Evolutionary conservation across 306 rosid genomes (phyloP).

Genomic region (Datisca glomerata): DNA sequence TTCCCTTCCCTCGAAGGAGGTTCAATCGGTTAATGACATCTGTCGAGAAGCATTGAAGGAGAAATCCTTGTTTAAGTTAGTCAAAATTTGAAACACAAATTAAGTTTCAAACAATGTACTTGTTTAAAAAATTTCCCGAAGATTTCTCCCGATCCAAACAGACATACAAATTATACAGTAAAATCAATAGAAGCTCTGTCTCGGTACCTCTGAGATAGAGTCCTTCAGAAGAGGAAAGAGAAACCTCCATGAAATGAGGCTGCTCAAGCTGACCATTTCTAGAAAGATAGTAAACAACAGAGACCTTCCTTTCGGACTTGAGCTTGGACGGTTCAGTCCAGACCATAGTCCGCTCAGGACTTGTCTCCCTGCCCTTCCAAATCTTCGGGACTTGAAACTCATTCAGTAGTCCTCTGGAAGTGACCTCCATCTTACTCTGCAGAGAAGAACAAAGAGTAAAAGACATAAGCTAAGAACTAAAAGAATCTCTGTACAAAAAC

Average conservation of each 20-base stretch:
- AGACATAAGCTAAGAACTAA: too few relatives aligned
- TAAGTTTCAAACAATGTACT: too few relatives aligned
- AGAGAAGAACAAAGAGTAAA: background rate
- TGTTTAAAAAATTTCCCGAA: background rate
- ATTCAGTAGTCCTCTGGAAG: conserved; percentile 26
- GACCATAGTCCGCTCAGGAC: conserved; percentile 67
- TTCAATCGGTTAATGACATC: conserved; percentile 72
- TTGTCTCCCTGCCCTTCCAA: conserved; percentile 49
- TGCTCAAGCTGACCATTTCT: conserved; percentile 88
- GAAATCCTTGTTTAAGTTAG: background rate
- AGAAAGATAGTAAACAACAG: conserved; percentile 85
- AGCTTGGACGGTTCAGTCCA: conserved; percentile 74
- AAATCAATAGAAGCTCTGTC: background rate
- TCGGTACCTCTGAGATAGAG: conserved; percentile 68
- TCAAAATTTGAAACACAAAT: too few relatives aligned
- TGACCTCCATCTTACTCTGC: conserved; percentile 42
- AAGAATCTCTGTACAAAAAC: too few relatives aligned
- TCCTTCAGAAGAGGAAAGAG: conserved; percentile 79
- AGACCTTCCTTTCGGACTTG: conserved; percentile 28
- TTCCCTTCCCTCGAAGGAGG: conserved; percentile 67
- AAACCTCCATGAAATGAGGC: conserved; percentile 96
- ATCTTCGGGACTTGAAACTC: conserved; percentile 57
- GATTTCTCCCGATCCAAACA: background rate
- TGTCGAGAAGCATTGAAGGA: conserved; percentile 10
- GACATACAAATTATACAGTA: background rate